A percentile compares a stretch with the other conserved stretches of the same genome.
phyloP scores from a whole-genome alignment of 179 eudicot species.

The Corrigiola litoralis region DNA sequence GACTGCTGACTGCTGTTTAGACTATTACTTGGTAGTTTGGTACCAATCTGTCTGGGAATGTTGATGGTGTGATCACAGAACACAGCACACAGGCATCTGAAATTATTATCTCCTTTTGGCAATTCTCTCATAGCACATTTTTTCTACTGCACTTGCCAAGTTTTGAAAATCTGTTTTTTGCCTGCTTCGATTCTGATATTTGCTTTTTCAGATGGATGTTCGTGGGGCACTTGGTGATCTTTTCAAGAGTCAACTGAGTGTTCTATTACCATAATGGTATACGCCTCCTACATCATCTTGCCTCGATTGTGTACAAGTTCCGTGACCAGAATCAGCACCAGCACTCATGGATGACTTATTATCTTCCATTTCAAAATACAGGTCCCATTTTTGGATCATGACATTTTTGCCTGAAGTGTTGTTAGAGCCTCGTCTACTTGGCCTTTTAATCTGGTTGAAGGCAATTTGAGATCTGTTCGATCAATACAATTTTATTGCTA shows the following conservation, averaged over 20 bases:
- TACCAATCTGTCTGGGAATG: too few relatives aligned
- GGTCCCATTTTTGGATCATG: constrained; percentile 5
- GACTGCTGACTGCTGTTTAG: neutral
- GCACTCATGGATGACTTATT: neutral
- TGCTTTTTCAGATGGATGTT: constrained; percentile 70
- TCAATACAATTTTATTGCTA: neutral
- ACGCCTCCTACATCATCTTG: constrained; percentile 6
- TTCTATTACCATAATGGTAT: constrained; percentile 40
- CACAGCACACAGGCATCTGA: too few relatives aligned
- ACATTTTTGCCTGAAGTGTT: constrained; percentile 11
- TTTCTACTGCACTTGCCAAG: neutral
- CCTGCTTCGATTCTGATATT: neutral
- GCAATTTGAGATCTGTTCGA: neutral
- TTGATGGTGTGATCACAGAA: too few relatives aligned
- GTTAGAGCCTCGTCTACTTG: neutral
- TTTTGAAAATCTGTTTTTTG: neutral
- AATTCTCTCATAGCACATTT: too few relatives aligned
- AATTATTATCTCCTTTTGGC: neutral
- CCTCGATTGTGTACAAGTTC: neutral
- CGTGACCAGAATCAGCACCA: neutral
- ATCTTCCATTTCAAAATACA: neutral
- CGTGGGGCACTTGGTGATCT: constrained; percentile 89
- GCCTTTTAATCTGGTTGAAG: neutral
- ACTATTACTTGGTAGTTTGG: neutral
- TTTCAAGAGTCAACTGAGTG: constrained; percentile 61